Evolutionary conservation across 2,329 filamentous ascomycete genomes (phyloP), one percentile per base, ranked within the genome.

Genomic region (Venturia oleaginea): DNA sequence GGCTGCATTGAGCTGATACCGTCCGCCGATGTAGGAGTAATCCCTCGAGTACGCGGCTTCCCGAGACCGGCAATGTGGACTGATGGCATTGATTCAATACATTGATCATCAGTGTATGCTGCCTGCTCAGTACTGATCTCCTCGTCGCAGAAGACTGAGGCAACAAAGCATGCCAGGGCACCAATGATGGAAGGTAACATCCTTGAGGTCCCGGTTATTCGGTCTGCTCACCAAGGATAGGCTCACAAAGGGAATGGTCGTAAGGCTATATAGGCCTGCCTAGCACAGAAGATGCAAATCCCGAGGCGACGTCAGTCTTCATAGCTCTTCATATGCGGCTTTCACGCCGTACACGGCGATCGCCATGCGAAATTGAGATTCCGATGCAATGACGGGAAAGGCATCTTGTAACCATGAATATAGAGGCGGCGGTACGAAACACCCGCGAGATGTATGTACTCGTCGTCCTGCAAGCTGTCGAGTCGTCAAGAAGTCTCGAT

Each of bases 21-120:
- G 30, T n/a, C 61, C 61, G 4, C 61, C 61, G 10, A 62, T 54
- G 40, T 62, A 62, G 61, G 54, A 62, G 42, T 30, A 62, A 19
- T 62, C 40, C 7, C 61, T 19, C 38, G 30, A 43, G 43, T 62
- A 62, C 5, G 46, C 22, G n/a, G 61, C 24, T n/a, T 62, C 61
- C 1, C 4, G 22, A 15, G 40, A 19, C 5, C 4, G 22, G n/a
- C 61, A 62, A 0, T 32, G 13, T 15, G 40, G 40, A 30, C 46
- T 51, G 24, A 62, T 51, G 15, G 40, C 40, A 24, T 62, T 51
- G 46, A 62, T 46, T 19, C 61, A 22, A 32, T 15, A 27, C 59
- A 60, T 6, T 24, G 37, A 24, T 34, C 27, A 19, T n/a, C 22
- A 22, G 43, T 46, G 5, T 46, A 24, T 43, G 40, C 40, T 17